These are phyloP conservation scores for Quercus ilex DNA, from an alignment of 306 rosid genomes.

Conservation along the genomic window DNA sequence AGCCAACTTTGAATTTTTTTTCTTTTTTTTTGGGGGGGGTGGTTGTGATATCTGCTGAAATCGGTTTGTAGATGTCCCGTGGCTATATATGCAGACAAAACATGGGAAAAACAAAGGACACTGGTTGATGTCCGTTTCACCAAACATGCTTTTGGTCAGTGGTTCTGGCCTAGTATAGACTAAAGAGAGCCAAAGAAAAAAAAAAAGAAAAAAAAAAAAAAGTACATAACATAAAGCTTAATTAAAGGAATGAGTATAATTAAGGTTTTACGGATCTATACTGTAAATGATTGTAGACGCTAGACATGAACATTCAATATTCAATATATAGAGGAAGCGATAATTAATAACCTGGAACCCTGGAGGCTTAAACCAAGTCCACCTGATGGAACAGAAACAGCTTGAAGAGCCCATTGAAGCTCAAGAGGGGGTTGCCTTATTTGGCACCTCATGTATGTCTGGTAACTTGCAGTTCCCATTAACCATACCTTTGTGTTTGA, in stretches of 20 bases:
- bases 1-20: neutral
- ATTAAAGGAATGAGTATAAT: neutral
- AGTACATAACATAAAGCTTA: constrained; percentile 27
- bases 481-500: constrained; percentile 58
- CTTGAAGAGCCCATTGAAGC: constrained; percentile 82
- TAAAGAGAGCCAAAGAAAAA: neutral
- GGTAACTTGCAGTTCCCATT: constrained; percentile 73
- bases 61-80: neutral
- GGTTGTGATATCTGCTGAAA: neutral
- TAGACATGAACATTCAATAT: neutral
- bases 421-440: constrained; percentile 83
- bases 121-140: constrained; percentile 40
- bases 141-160: constrained; percentile 32
- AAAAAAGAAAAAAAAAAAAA: neutral
- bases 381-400: constrained; percentile 80
- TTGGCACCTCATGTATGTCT: constrained; percentile 85
- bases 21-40: too few species aligned
- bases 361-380: constrained; percentile 84
- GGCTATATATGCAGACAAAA: constrained; percentile 38
- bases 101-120: constrained; percentile 36
- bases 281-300: neutral
- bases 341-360: constrained; percentile 57
- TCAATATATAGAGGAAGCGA: neutral
- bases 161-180: constrained; percentile 39
- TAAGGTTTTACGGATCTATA: constrained; percentile 6